Percentiles rank a stretch among this genome's conserved stretches.
phyloP scores from a whole-genome alignment of 306 rosid genomes.

The Delonix regia region DNA sequence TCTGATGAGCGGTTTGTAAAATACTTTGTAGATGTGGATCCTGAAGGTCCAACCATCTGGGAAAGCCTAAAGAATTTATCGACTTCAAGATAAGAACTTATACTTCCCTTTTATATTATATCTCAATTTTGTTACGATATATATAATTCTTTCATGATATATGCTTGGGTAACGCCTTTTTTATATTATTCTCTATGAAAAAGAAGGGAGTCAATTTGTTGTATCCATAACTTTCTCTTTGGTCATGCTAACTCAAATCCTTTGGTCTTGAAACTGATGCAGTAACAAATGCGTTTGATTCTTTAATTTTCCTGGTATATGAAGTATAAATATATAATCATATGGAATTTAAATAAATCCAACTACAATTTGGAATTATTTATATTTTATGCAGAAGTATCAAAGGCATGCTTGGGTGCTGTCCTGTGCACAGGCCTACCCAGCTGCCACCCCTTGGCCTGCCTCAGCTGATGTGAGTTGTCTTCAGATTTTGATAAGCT shows the following conservation, averaged over 20 bases:
- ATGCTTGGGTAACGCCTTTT: background rate
- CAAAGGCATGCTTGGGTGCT: background rate
- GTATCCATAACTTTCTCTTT: background rate
- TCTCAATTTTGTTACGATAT: slow-evolving; percentile 12
- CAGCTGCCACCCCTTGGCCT: background rate
- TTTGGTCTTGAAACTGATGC: background rate
- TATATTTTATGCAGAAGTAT: background rate
- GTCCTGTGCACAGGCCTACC: background rate
- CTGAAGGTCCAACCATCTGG: slow-evolving; percentile 73
- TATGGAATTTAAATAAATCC: background rate
- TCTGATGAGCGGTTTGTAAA: slow-evolving; percentile 60
- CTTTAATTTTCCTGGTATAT: background rate
- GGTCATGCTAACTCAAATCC: background rate
- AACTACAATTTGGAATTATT: background rate
- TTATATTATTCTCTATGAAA: background rate
- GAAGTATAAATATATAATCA: background rate
- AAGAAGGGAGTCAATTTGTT: background rate
- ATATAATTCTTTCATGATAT: background rate
- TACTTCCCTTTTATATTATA: background rate
- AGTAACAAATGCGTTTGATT: background rate
- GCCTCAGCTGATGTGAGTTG: background rate
- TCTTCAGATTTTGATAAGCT: background rate
- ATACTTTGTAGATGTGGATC: slow-evolving; percentile 69
- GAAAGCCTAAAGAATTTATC: slow-evolving; percentile 44
- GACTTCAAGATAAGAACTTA: slow-evolving; percentile 32